These are phyloP conservation scores for Castanea mollissima DNA, from an alignment of 306 rosid species.

Conservation along the genomic window DNA sequence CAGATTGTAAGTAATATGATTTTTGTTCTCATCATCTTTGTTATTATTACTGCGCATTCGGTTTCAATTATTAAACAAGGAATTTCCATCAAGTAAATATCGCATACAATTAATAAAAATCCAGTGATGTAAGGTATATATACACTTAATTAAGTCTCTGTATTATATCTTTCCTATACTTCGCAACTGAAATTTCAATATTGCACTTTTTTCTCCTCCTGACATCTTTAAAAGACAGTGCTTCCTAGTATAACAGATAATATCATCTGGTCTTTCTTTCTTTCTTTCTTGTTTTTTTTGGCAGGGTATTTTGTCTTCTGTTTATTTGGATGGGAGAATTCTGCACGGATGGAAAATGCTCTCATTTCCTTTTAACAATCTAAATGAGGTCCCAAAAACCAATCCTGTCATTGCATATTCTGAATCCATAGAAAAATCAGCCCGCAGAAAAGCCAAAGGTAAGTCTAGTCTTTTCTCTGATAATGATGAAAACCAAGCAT, in stretches of 20 bases:
- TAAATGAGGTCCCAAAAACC: conserved; percentile 51
- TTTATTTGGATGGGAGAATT: conserved; percentile 55
- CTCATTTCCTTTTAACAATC: conserved; percentile 60
- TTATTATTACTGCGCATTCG: neutral
- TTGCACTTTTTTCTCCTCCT: neutral
- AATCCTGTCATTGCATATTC: conserved; percentile 45
- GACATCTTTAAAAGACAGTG: conserved; percentile 12
- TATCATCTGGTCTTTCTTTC: conserved; percentile 18
- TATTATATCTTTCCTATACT: neutral
- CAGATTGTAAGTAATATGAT: too few species aligned
- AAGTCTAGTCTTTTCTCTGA: conserved; percentile 43
- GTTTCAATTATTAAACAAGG: neutral
- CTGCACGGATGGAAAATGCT: conserved; percentile 70
- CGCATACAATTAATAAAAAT: too few species aligned
- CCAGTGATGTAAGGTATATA: too few species aligned
- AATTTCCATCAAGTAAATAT: too few species aligned
- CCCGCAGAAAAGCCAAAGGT: conserved; percentile 33
- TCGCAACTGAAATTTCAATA: neutral
- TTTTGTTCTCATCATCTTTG: too few species aligned
- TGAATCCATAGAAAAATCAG: conserved; percentile 26
- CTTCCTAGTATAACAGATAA: conserved; percentile 3
- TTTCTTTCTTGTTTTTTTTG: neutral
- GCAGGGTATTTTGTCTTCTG: conserved; percentile 90
- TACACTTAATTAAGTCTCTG: neutral
- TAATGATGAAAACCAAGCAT: conserved; percentile 5